Percentiles rank a stretch among this genome's conserved stretches.
Evolutionary conservation across 768 basidiomycete genomes (phyloP).

Genomic region (Boletus huronensis): DNA sequence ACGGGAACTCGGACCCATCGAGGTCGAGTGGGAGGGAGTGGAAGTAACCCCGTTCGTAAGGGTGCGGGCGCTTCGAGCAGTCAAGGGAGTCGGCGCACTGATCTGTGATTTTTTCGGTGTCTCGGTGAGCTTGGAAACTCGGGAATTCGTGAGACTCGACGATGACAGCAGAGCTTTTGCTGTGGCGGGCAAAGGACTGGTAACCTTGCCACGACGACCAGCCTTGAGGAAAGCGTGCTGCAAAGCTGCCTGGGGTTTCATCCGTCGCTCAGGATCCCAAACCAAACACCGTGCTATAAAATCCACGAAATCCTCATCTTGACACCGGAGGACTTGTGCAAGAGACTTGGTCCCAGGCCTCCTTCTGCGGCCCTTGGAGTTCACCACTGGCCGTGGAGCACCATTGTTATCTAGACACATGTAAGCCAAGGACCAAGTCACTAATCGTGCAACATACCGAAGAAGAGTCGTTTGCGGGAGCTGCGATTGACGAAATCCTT

Average conservation of each 20-base stretch:
- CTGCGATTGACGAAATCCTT: conserved; percentile 93
- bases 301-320: conserved; percentile 94
- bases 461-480: conserved; percentile 91
- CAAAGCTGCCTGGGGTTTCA: conserved; percentile 91
- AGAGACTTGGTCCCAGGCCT: conserved; percentile 90
- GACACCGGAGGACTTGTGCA: conserved; percentile 82
- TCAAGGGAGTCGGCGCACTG: conserved; percentile 82
- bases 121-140: conserved; percentile 54
- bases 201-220: conserved; percentile 52
- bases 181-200: conserved; percentile 41
- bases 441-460: conserved; percentile 55
- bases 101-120: conserved; percentile 91
- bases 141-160: conserved; percentile 47
- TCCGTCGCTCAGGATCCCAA: conserved; percentile 95
- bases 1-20: conserved; percentile 57
- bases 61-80: conserved; percentile 68
- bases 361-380: conserved; percentile 92
- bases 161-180: conserved; percentile 58
- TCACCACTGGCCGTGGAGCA: conserved; percentile 88
- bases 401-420: conserved; percentile 75
- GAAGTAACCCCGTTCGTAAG: conserved; percentile 46
- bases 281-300: conserved; percentile 96
- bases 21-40: conserved; percentile 58
- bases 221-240: conserved; percentile 85
- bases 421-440: conserved; percentile 2